Evolutionary conservation across 257 asterid genomes (phyloP).

Genomic region (Haberlea rhodopensis): DNA sequence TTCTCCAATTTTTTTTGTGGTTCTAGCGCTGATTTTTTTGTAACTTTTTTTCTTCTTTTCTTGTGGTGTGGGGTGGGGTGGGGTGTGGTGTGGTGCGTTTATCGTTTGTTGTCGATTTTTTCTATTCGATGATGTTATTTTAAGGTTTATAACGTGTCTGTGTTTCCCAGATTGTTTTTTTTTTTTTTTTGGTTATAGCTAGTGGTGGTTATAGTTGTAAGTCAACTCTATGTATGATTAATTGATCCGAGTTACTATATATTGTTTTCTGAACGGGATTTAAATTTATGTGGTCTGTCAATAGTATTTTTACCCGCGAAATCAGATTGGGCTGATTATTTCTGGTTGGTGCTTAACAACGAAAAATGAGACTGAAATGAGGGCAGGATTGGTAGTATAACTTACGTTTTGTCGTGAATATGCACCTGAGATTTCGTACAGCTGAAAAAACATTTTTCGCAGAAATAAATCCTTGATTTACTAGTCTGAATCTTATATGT

Average conservation of each 20-base stretch:
- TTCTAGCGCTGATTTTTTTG: not conserved
- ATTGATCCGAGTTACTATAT: too few species aligned
- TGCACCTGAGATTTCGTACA: not conserved
- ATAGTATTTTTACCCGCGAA: not conserved
- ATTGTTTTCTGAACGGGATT: too few species aligned
- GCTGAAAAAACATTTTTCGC: not conserved
- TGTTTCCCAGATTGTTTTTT: slow-evolving; percentile 4
- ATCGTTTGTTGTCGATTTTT: not conserved
- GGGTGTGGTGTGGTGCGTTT: too few species aligned
- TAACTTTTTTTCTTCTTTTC: not conserved
- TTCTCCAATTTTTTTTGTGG: not conserved
- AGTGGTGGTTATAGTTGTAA: not conserved
- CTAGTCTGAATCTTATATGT: not conserved
- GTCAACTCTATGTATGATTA: not conserved
- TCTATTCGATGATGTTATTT: not conserved
- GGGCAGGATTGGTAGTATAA: not conserved
- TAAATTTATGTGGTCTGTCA: not conserved
- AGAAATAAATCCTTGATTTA: not conserved
- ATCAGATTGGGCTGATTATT: not conserved
- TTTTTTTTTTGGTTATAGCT: not conserved
- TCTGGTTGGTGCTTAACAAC: not conserved
- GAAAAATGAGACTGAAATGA: not conserved
- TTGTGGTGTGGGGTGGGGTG: slow-evolving; percentile 1
- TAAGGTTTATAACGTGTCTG: not conserved
- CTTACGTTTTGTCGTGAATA: not conserved